These are phyloP conservation scores for Alternaria sp. DNA, from an alignment of 2,329 filamentous ascomycete species.

Conservation along the genomic window DNA sequence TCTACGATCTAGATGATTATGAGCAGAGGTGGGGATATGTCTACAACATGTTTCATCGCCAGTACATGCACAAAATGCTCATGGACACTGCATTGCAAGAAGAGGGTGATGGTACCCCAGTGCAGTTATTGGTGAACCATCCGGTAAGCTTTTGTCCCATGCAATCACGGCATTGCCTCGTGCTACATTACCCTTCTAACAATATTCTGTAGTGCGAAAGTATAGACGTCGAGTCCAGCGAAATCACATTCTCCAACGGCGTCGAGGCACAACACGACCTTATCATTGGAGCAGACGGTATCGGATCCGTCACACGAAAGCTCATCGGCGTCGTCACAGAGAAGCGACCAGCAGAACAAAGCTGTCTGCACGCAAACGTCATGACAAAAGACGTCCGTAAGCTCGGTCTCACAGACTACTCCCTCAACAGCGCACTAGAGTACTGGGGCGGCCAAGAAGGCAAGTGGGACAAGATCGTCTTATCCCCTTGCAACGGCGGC, in stretches of 20 bases:
- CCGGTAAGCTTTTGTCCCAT: conserved; percentile 25
- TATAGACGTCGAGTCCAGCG: conserved; percentile 61
- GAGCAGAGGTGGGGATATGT: conserved; percentile 69
- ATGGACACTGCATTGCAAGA: conserved; percentile 65
- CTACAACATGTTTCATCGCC: conserved; percentile 73
- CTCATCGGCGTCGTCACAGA: conserved; percentile 69
- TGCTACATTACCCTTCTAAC: not conserved
- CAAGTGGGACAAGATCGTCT: conserved; percentile 72
- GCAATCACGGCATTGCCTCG: not conserved
- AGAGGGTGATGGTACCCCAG: conserved; percentile 63
- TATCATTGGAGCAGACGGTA: conserved; percentile 71
- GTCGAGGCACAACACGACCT: conserved; percentile 63
- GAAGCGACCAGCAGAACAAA: conserved; percentile 66
- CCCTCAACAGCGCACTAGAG: conserved; percentile 67
- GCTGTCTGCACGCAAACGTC: conserved; percentile 72
- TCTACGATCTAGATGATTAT: conserved; percentile 71
- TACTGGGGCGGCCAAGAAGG: conserved; percentile 75
- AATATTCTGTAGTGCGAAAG: conserved; percentile 51
- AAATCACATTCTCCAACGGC: conserved; percentile 57
- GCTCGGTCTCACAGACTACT: conserved; percentile 70
- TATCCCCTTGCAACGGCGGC: conserved; percentile 73
- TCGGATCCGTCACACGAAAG: conserved; percentile 70
- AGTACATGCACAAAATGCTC: conserved; percentile 74
- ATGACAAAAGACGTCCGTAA: conserved; percentile 66
- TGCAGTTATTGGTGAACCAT: conserved; percentile 65